Conservation (phyloP, 108 stramenopile genomes). For the Pseudonitzschia pungens region DNA sequence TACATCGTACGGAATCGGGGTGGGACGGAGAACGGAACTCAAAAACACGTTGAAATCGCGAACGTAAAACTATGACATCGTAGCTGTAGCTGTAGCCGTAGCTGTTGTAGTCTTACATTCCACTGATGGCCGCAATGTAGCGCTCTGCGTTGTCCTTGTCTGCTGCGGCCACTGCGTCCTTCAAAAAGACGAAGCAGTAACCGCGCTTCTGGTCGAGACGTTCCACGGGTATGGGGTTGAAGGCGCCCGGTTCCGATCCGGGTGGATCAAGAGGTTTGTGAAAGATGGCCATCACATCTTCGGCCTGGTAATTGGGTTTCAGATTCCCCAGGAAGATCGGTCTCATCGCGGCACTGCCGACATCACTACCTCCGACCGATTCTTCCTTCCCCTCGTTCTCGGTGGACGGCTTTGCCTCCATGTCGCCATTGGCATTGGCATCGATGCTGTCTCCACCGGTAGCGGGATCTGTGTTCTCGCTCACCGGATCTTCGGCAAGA, state of each 20-base stretch:
- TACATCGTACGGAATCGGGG: not conserved
- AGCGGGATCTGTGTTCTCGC: not conserved
- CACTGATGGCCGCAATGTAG: slow-evolving; percentile 71
- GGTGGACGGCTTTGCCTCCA: slow-evolving; percentile 1
- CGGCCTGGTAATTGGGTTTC: slow-evolving; percentile 39
- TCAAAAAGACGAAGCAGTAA: slow-evolving; percentile 83
- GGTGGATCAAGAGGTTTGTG: slow-evolving; percentile 44
- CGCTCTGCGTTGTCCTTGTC: slow-evolving; percentile 70
- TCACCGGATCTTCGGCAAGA: slow-evolving; percentile 4
- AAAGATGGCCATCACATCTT: slow-evolving; percentile 58
- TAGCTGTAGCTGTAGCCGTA: too few species aligned
- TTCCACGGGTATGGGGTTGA: slow-evolving; percentile 54
- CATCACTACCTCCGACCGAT: not conserved
- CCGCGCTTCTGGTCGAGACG: slow-evolving; percentile 83
- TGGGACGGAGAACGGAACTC: slow-evolving; percentile 9
- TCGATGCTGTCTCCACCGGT: not conserved
- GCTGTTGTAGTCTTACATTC: slow-evolving; percentile 66
- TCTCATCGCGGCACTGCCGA: slow-evolving; percentile 50
- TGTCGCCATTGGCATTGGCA: not conserved
- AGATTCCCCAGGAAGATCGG: slow-evolving; percentile 81
- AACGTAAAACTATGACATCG: not conserved
- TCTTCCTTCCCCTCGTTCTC: not conserved
- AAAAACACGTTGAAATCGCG: slow-evolving; percentile 25
- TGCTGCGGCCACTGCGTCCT: slow-evolving; percentile 56
- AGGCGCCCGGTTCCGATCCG: slow-evolving; percentile 10